Evolutionary conservation across 164 flowering plant genomes (phyloP), one percentile per base, ranked within the genome.

Genomic region (Vitis rotundifolia): DNA sequence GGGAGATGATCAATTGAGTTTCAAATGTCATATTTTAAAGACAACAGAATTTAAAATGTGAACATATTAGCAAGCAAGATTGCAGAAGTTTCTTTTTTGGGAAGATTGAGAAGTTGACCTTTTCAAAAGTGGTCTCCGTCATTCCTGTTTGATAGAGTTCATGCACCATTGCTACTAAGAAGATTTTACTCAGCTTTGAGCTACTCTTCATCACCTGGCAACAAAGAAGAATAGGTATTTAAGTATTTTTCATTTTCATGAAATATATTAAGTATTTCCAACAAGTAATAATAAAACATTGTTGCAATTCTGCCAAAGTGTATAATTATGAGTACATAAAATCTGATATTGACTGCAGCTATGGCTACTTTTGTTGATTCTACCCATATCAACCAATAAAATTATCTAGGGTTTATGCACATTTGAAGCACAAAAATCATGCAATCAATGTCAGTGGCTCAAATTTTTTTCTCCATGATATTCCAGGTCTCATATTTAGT

Each of bases 91-190:
- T 13, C 5, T 31, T 31, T 31, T 44, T 16, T n/a, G 31, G 31
- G 16, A 66, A 55, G 54, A 44, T 51, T 56, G 14, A 52, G 68
- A 65, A 26, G 56, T 9, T 77, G 53, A 93, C 99, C 97, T 89
- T 88, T 68, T 91, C 98, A 83, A 95, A 95, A 61, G 92, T 90
- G 44, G 93, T 90, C 76, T 93, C 97, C 37, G 84, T 86, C 92
- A 90, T 88, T 75, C 98, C 99, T 63, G 97, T 91, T 77, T 86
- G 90, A 67, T 95, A 85, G 26, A 90, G 93, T 76, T 95, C 98
- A 71, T 89, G 87, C 64, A 93, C 98, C 98, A 95, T 82, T 55
- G 97, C 97, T 63, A 89, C 86, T 77, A 95, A 80, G 75, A 95
- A 86, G 48, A 95, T 91, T 77, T 95, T 93, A 65, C 98, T 76